Evolutionary conservation across 2,329 filamentous ascomycete species (phyloP), one percentile per base, ranked within the genome.

Genomic region (Setomelanomma holmii): DNA sequence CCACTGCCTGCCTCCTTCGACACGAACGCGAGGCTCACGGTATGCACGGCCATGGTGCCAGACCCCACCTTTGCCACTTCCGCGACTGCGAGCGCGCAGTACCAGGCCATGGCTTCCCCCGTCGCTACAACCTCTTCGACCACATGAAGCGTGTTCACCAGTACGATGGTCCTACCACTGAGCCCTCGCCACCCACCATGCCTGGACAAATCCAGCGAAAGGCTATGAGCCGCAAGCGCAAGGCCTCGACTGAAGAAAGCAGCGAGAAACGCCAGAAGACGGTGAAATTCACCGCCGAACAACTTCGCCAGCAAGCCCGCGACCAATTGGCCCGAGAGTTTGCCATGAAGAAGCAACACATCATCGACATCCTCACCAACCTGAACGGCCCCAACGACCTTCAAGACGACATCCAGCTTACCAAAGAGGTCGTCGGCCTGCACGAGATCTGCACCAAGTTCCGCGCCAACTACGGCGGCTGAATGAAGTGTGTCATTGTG

Each of bases 1-100:
- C 93, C 35, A 97, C 93, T 57, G 93, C 93, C 30, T 97, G 93
- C 76, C 85, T 96, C 21, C 89, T 97, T 55, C 90, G 93, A 55
- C 93, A 98, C 71, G 93, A 97, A 80, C 89, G 93, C 55, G 93
- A 98, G 79, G 93, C 93, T 44, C 93, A 98, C 73, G 93, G 91
- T 64, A 90, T 97, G 83, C 93, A 97, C 72, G 93, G 93, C 59
- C 93, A 97, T 66, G 93, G 93, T 56, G 89, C 93, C 68, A 93
- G 96, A 77, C 93, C 93, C 12, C 93, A 93, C 73, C 85, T 95
- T 45, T 98, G 93, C 84, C 86, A 87, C 53, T 95, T 93, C 75
- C 83, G 89, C 22, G 91, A 90, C 56, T 98, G 93, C 69, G 92
- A 97, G 70, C 89, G 93, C 60, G 87, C 91, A 51, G 81, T 89